phyloP scores from a whole-genome alignment of 2,329 filamentous ascomycete species.

The Trichoderma breve region DNA sequence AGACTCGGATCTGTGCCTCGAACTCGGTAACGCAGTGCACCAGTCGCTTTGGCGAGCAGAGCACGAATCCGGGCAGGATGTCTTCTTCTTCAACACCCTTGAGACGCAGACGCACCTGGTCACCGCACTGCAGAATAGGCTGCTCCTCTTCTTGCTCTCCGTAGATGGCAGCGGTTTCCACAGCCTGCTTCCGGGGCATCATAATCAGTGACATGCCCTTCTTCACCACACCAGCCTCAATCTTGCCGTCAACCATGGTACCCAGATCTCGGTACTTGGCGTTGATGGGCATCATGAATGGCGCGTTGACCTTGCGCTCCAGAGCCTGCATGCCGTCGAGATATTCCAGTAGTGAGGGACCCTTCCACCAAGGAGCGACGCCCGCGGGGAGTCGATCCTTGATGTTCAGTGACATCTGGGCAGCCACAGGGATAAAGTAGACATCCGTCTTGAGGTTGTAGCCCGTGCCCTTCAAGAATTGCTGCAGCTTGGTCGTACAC shows the following conservation, averaged over 20 bases:
- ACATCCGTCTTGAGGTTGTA: conserved; percentile 95
- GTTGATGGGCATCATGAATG: conserved; percentile 98
- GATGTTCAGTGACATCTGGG: conserved; percentile 81
- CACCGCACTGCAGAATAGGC: conserved; percentile 76
- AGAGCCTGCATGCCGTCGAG: conserved; percentile 90
- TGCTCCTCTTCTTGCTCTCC: conserved; percentile 97
- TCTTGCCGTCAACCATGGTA: conserved; percentile 96
- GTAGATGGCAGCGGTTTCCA: conserved; percentile 82
- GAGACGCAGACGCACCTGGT: conserved; percentile 88
- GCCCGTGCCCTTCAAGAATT: conserved; percentile 87
- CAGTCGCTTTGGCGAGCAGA: conserved; percentile 90
- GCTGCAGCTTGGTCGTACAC: conserved; percentile 81
- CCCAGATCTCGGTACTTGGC: conserved; percentile 98
- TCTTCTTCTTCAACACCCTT: conserved; percentile 98
- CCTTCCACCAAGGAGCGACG: conserved; percentile 77
- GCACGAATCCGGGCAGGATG: conserved; percentile 89
- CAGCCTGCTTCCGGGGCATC: conserved; percentile 89
- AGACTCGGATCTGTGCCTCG: conserved; percentile 92
- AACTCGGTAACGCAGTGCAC: conserved; percentile 88
- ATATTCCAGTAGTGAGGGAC: conserved; percentile 89
- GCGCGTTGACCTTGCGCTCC: conserved; percentile 93
- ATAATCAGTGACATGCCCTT: conserved; percentile 83
- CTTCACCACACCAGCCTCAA: conserved; percentile 90
- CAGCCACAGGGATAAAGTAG: conserved; percentile 93
- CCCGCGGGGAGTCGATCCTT: conserved; percentile 81